Evolutionary conservation across 805 yeast genomes (phyloP).

Genomic region (Candida sphagnicola): DNA sequence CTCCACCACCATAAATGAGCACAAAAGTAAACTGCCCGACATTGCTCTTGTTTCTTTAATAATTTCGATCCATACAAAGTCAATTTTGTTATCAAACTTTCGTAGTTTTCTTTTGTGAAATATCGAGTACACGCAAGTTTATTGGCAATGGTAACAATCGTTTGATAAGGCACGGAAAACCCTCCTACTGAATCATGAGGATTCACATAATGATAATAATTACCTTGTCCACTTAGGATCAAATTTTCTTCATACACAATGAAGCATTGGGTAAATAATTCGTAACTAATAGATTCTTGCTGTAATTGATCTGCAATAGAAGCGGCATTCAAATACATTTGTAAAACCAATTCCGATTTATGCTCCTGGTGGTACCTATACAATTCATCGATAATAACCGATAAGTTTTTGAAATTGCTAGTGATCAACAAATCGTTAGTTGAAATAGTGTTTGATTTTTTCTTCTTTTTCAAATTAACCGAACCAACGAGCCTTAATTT

Average conservation of each 20-base stretch:
- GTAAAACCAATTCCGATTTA: constrained; percentile 35
- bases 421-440: constrained; percentile 30
- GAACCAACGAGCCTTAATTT: constrained; percentile 48
- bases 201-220: constrained; percentile 11
- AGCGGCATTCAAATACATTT: constrained; percentile 63
- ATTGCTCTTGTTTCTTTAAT: constrained; percentile 89
- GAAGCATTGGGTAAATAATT: constrained; percentile 84
- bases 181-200: constrained; percentile 40
- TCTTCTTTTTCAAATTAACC: constrained; percentile 18
- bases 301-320: constrained; percentile 73
- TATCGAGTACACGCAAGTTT: constrained; percentile 41
- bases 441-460: constrained; percentile 18
- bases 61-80: constrained; percentile 86
- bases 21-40: constrained; percentile 82
- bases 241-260: constrained; percentile 70
- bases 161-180: constrained; percentile 49
- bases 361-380: constrained; percentile 35
- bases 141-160: constrained; percentile 44
- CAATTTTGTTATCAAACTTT: constrained; percentile 75
- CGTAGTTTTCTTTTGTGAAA: constrained; percentile 65
- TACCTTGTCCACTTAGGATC: constrained; percentile 15
- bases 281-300: constrained; percentile 73
- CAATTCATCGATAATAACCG: constrained; percentile 67
- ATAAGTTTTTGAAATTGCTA: constrained; percentile 67
- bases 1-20: constrained; percentile 95